Conservation (phyloP, 1,284 basidiomycete genomes). For the Ceraceosorus bombacis region DNA sequence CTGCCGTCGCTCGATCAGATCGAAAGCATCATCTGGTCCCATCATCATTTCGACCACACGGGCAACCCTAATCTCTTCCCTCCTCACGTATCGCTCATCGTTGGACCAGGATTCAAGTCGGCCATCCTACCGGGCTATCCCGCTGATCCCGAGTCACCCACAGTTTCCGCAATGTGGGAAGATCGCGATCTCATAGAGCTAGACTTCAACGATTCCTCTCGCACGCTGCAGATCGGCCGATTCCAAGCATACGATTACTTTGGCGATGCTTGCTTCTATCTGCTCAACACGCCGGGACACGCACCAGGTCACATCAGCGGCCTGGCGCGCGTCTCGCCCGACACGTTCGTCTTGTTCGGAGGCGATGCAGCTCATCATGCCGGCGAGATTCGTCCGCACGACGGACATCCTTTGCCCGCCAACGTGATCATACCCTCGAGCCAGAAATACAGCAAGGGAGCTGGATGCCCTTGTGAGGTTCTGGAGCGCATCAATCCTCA, state of each 20-base stretch:
- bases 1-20: constrained; percentile 4
- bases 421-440: not conserved
- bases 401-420: not conserved
- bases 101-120: constrained; percentile 4
- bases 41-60: constrained; percentile 10
- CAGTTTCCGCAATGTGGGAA: constrained; percentile 1
- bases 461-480: constrained; percentile 3
- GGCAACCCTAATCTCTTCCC: constrained; percentile 5
- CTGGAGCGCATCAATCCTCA: constrained; percentile 1
- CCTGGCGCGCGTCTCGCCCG: constrained; percentile 2
- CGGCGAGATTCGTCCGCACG: constrained; percentile 4
- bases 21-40: constrained; percentile 8
- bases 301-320: constrained; percentile 6
- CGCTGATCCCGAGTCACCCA: not conserved
- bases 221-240: not conserved
- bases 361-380: constrained; percentile 8
- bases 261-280: constrained; percentile 3
- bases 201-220: not conserved
- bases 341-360: constrained; percentile 4
- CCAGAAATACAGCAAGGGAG: not conserved
- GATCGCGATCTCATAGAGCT: constrained; percentile 4
- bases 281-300: constrained; percentile 3
- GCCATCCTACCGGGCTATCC: constrained; percentile 6
- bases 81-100: not conserved
- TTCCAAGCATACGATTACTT: constrained; percentile 3